Evolutionary conservation across 2,329 filamentous ascomycete genomes (phyloP), one percentile per base, ranked within the genome.

Genomic region (Fusarium nodosum): DNA sequence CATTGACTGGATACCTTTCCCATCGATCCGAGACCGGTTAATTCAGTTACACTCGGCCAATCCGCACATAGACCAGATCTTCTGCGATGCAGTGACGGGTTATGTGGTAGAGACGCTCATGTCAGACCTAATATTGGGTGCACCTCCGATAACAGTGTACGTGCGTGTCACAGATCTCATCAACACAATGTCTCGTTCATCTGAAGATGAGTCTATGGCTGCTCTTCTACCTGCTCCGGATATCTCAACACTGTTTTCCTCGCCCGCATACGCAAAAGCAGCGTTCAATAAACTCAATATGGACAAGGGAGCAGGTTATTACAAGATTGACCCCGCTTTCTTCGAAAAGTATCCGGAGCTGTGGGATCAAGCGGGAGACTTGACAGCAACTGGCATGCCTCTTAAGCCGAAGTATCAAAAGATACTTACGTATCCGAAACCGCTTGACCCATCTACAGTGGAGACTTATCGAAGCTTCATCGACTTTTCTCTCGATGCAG

Each of bases 261-360:
- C 71, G 0, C 72, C 74, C 0, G 47, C 60, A 0, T 74, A 76
- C 34, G 76, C 76, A 1, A 66, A 72, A 3, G 71, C 73, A 0
- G 76, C 74, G 0, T 78, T 78, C 33, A 66, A 64, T 2, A 66
- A 68, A 13, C 50, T 78, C 3, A 76, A 77, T n/a, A 78, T 78
- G 77, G 73, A 78, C 42, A 69, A 69, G 7, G 76, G 76, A 15
- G 76, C 76, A 2, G 71, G 70, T 7, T 75, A 75, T 20, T 78
- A 78, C 66, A 78, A 78, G 46, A 77, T 78, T 13, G 76, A 78
- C 52, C 76, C 76, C 10, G 74, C 69, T 3, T 78, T 78, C 51
- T 78, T 72, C 41, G 73, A 60, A 15, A 78, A 77, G 20, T 78
- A 78, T 39, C 76, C 76, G 2, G 76, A 78, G 33, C 71, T 78